Base-by-base conservation (phyloP, 1,284 basidiomycete genomes). In the Microbotryum saponariae region DNA sequence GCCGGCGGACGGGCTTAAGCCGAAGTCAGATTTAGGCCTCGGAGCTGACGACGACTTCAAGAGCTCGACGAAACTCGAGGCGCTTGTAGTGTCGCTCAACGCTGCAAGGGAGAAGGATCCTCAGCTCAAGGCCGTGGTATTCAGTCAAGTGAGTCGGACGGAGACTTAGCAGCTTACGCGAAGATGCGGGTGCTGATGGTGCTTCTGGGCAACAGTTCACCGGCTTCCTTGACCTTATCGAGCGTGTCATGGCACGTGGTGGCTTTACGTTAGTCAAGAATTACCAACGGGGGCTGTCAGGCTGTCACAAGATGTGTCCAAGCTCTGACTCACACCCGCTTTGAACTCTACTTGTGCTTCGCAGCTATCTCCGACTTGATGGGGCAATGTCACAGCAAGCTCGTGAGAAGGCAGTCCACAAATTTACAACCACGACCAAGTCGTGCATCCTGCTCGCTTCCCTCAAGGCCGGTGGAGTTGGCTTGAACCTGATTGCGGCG, bases 331-430 rank as follows among this genome's bases (percentile, higher is more conserved):
- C 10, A 23, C 16, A 27, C 18, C n/a, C 27, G 6, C 25, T 33
- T 6, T 31, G 12, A 10, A 51, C 3, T 12, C 27, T 16, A 3
- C 8, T 61, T 6, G 20, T 18, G 23, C 4, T 31, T 6, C 9
- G 14, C 33, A 68, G 70, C 52, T 68, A 64, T 56, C 85, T 85
- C 67, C 83, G 91, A 20, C 88, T 97, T 64, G 94, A 98, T 74
- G 94, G 94, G 1, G 84, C 88, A 0, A 92, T 96, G 85, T 85
- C 87, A 69, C 82, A 96, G 70, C 88, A 87, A 75, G 87, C 88
- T 72, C 82, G 91, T 53, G 85, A 83, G 46, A 81, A 81, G 8
- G 85, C 89, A 1, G 80, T 98, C 42, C 78, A 83, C 48, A 83
- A 86, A 6, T 81, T 98, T 62, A 92, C 67, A 82, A 84, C 82